These are phyloP conservation scores for Pseudopithomyces maydicus DNA, from an alignment of 2,329 filamentous ascomycete genomes.

Conservation along the genomic window DNA sequence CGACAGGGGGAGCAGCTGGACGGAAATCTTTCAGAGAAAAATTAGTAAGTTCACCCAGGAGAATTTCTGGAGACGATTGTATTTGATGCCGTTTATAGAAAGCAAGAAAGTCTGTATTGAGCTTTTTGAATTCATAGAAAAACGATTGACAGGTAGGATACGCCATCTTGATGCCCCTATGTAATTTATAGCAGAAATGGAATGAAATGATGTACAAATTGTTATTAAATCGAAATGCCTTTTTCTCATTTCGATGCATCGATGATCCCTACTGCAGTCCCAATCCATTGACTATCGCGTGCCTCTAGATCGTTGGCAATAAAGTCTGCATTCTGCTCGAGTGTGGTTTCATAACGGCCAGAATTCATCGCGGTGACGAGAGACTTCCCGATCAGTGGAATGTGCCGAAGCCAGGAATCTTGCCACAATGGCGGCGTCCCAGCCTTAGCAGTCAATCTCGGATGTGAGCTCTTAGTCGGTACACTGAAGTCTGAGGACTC, in stretches of 20 bases:
- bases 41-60: not conserved
- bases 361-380: slow-evolving; percentile 35
- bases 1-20: not conserved
- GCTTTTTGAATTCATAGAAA: not conserved
- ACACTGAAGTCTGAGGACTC: slow-evolving; percentile 36
- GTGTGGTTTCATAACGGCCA: slow-evolving; percentile 41
- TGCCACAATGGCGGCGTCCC: slow-evolving; percentile 41
- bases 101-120: not conserved
- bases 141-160: not conserved
- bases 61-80: not conserved
- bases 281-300: slow-evolving; percentile 35
- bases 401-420: slow-evolving; percentile 37
- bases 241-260: slow-evolving; percentile 21
- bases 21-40: not conserved
- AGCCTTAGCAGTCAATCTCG: slow-evolving; percentile 35
- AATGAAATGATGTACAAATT: not conserved
- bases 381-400: slow-evolving; percentile 39
- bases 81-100: not conserved
- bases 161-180: not conserved
- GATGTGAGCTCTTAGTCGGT: slow-evolving; percentile 26
- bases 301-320: slow-evolving; percentile 47
- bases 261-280: slow-evolving; percentile 44
- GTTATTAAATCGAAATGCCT: not conserved
- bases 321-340: slow-evolving; percentile 52
- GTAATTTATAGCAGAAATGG: not conserved